Evolutionary conservation across 495 filamentous ascomycete genomes (phyloP), one percentile per base, ranked within the genome.

Genomic region (Penicillium steckii): DNA sequence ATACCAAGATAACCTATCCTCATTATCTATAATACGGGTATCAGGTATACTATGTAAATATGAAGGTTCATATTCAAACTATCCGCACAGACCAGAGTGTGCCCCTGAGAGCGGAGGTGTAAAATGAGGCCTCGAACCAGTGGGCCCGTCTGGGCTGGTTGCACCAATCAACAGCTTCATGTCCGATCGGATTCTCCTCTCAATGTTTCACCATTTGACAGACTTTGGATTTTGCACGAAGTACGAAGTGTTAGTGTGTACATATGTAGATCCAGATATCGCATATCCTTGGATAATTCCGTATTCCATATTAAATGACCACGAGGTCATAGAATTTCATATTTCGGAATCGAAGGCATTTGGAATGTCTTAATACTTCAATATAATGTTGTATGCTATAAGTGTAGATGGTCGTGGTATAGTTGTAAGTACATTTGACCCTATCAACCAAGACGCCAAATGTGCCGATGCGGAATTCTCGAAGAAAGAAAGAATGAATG

Each of bases 31-130:
- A n/a, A n/a, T n/a, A n/a, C n/a, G n/a, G n/a, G n/a, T n/a, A n/a
- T n/a, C n/a, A n/a, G n/a, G n/a, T n/a, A n/a, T 27, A 27, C 26
- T 27, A 27, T 4, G 26, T 27, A 27, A 27, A 27, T 27, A 27
- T 27, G 10, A 10, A 27, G 10, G 26, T 27, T 27, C 26, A 27
- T 10, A 12, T 33, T n/a, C n/a, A 33, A 6, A 10, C 12, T 33
- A 3, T 4, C 8, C 38, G 69, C 64, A 63, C 59, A 59, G 58
- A 59, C 59, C 54, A 52, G 54, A 46, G 41, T 23, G 44, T 55
- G 58, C 60, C 65, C 66, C 61, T 66, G 61, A 64, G 61, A 64
- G 60, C 45, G 21, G 27, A 37, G 22, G 19, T 32, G 32, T 40
- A 33, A 55, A 41, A 51, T 42, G 25, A 30, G 35, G 33, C 33